Base-by-base conservation (phyloP, 345 rosid species). In the Hibiscus mutabilis region DNA sequence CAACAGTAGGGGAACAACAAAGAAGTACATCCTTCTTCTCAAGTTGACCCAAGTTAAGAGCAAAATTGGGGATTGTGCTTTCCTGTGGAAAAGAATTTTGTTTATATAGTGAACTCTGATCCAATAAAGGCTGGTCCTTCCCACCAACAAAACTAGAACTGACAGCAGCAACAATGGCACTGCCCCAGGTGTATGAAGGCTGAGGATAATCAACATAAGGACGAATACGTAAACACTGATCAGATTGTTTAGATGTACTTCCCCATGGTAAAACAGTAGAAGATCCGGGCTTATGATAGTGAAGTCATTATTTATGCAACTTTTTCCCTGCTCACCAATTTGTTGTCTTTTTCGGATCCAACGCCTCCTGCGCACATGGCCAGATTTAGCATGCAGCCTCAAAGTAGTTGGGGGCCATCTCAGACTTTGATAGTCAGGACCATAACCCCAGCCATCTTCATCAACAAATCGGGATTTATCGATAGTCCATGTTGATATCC, bases 11-110 rank as follows among this genome's bases (percentile, higher is more conserved):
- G 73, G 46, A 79, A 78, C 96, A 90, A 75, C 77, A 83, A 72
- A 89, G 73, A 66, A 95, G 88, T 80, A 87, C 78, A 86, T 95
- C 99, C 78, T 95, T 95, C 86, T 92, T 92, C 85, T 92, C 96
- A 31, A 95, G 90, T 82, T 82, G 87, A 77, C 83, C 86, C 82
- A 95, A 75, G 82, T 79, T 84, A 71, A 95, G 87, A 61, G 83
- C 74, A 76, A 71, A 82, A 58, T 81, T 75, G 64, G 89, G 72
- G 66, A 61, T 29, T 75, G 77, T 91, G 72, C 78, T 88, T 78
- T 88, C 91, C 73, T 82, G 89, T 82, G 81, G 89, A 75, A 76
- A 67, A 29, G 86, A 77, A 77, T 73, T 83, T 83, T 94, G 91
- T 76, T 84, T 87, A 73, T 80, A 75, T 59, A 83, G 84, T 75